Evolutionary conservation across 208 protist species (phyloP).

Genomic region (Crithidia thermophila): DNA sequence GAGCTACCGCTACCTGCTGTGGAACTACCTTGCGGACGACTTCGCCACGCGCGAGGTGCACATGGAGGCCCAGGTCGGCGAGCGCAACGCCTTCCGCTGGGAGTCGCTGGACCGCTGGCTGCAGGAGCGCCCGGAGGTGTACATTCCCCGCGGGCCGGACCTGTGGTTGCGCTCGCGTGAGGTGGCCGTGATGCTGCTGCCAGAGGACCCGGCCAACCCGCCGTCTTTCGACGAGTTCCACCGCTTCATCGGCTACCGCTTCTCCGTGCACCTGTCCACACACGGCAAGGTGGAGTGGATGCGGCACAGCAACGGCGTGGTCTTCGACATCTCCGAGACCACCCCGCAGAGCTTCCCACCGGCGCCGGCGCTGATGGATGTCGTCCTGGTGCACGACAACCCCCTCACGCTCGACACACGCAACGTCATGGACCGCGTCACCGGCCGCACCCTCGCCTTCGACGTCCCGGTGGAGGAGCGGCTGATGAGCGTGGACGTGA

Average conservation of each 20-base stretch:
- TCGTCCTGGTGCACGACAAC: constrained; percentile 60
- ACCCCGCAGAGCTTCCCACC: constrained; percentile 16
- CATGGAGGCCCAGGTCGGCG: constrained; percentile 72
- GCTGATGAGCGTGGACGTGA: constrained; percentile 67
- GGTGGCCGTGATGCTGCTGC: constrained; percentile 72
- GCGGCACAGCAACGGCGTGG: constrained; percentile 32
- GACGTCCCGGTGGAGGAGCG: constrained; percentile 60
- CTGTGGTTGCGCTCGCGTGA: constrained; percentile 55
- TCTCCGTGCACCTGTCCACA: constrained; percentile 59
- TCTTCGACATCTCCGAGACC: constrained; percentile 32
- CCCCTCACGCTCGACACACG: constrained; percentile 41
- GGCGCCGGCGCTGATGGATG: constrained; percentile 46
- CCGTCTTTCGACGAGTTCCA: constrained; percentile 67
- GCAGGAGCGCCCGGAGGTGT: constrained; percentile 43
- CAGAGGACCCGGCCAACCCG: constrained; percentile 43
- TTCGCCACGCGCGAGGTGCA: constrained; percentile 58
- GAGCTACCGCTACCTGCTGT: constrained; percentile 69
- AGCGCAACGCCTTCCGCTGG: constrained; percentile 64
- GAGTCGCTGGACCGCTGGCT: constrained; percentile 80
- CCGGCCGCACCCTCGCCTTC: constrained; percentile 54
- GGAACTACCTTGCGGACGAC: constrained; percentile 71
- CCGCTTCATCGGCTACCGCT: constrained; percentile 70
- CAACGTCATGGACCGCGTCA: constrained; percentile 58
- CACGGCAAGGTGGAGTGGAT: constrained; percentile 46
- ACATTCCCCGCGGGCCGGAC: constrained; percentile 45